Percentiles rank a stretch among this genome's conserved stretches.
phyloP scores from a whole-genome alignment of 2,329 filamentous ascomycete species.

The Pestalotiopsis sp. region DNA sequence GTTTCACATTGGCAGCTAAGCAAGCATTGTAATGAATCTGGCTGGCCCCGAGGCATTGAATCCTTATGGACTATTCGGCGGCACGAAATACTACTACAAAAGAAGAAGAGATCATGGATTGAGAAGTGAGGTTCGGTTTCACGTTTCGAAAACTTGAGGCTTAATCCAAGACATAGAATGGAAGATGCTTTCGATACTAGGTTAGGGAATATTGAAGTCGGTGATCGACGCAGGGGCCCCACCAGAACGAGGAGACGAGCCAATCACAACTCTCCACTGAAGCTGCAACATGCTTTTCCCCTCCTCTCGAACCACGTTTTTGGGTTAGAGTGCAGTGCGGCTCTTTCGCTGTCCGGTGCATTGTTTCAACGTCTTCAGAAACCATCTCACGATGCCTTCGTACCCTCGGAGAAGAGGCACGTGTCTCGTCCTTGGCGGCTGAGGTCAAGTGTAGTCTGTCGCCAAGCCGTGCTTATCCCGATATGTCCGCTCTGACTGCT shows the following conservation, averaged over 20 bases:
- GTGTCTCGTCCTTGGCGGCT: neutral
- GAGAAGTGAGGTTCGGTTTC: neutral
- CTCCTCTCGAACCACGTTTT: conserved; percentile 8
- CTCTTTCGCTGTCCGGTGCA: neutral
- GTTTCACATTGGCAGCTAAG: neutral
- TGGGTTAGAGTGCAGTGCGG: conserved; percentile 13
- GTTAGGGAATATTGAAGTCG: neutral
- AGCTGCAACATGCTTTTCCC: conserved; percentile 10
- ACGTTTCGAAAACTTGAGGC: neutral
- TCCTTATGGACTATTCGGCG: neutral
- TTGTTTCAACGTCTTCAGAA: conserved; percentile 11
- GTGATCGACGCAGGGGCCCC: conserved; percentile 6
- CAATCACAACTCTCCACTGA: conserved; percentile 2
- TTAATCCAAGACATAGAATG: neutral
- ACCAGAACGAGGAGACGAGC: neutral
- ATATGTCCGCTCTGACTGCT: neutral
- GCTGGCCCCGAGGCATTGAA: neutral
- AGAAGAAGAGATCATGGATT: neutral
- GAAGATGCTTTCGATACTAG: neutral
- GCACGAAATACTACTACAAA: neutral
- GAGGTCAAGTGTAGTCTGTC: neutral
- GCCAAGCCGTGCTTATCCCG: neutral
- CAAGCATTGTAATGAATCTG: neutral
- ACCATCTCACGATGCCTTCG: neutral
- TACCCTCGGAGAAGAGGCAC: neutral